phyloP scores from a whole-genome alignment of 2,329 filamentous ascomycete species.

The Helminthosporium solani region DNA sequence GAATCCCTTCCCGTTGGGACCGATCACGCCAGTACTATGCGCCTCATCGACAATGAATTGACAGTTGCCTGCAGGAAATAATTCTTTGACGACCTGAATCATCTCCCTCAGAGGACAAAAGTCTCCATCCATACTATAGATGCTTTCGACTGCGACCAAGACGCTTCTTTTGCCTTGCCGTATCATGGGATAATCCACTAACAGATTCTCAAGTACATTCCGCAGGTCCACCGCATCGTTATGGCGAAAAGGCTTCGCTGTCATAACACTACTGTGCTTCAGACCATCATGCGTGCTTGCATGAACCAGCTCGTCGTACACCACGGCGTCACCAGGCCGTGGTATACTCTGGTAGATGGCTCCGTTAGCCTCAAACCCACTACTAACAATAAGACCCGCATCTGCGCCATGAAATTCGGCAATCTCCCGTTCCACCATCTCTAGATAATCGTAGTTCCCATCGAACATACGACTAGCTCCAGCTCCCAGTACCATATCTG shows the following conservation, averaged over 20 bases:
- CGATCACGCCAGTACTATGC: conserved; percentile 64
- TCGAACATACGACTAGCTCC: conserved; percentile 60
- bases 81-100: conserved; percentile 55
- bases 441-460: conserved; percentile 60
- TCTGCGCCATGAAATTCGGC: conserved; percentile 59
- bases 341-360: conserved; percentile 40
- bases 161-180: conserved; percentile 33
- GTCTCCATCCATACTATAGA: conserved; percentile 81
- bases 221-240: conserved; percentile 48
- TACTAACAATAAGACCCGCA: conserved; percentile 57
- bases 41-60: conserved; percentile 67
- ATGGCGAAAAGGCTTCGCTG: conserved; percentile 55
- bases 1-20: conserved; percentile 56
- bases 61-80: conserved; percentile 60
- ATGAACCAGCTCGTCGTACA: conserved; percentile 72
- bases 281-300: conserved; percentile 77
- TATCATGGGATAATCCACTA: conserved; percentile 12
- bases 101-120: conserved; percentile 64
- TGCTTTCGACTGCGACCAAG: conserved; percentile 28
- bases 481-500: conserved; percentile 51
- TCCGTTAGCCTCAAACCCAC: conserved; percentile 46
- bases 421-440: conserved; percentile 56
- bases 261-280: conserved; percentile 57
- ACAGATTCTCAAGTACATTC: conserved; percentile 42
- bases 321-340: conserved; percentile 65